phyloP scores from a whole-genome alignment of 2,329 filamentous ascomycete genomes.

The Penicillium sp. region DNA sequence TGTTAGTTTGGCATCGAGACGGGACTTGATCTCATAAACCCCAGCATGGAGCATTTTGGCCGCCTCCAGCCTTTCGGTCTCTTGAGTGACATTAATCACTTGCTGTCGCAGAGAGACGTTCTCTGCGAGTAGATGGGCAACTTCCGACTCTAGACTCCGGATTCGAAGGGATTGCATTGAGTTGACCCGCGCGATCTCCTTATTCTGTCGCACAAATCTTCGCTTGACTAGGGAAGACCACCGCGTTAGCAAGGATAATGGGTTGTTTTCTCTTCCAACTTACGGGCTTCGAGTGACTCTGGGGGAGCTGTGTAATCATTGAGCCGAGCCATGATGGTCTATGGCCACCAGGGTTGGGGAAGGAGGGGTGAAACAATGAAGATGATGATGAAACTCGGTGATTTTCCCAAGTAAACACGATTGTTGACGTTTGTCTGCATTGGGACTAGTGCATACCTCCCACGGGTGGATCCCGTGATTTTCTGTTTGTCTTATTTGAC shows the following conservation, averaged over 20 bases:
- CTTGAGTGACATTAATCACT: slow-evolving; percentile 56
- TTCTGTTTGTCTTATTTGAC: not conserved
- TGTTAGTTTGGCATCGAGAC: slow-evolving; percentile 56
- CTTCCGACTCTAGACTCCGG: slow-evolving; percentile 62
- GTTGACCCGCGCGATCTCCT: slow-evolving; percentile 64
- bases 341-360: not conserved
- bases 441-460: slow-evolving; percentile 27
- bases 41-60: slow-evolving; percentile 47
- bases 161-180: slow-evolving; percentile 65
- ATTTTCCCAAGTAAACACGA: slow-evolving; percentile 16
- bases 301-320: slow-evolving; percentile 47
- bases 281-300: slow-evolving; percentile 51
- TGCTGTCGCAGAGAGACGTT: slow-evolving; percentile 61
- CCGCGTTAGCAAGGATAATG: slow-evolving; percentile 8
- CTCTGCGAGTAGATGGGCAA: slow-evolving; percentile 59
- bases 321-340: slow-evolving; percentile 47
- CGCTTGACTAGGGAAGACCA: slow-evolving; percentile 54
- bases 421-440: slow-evolving; percentile 43
- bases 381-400: not conserved
- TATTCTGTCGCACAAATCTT: slow-evolving; percentile 64
- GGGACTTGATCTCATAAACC: slow-evolving; percentile 53
- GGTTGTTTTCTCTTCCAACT: slow-evolving; percentile 24
- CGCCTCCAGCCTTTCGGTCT: slow-evolving; percentile 50
- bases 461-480: slow-evolving; percentile 1
- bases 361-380: not conserved